Conservation (phyloP, 805 yeast genomes). For the Wickerhamomyces ciferrii region DNA sequence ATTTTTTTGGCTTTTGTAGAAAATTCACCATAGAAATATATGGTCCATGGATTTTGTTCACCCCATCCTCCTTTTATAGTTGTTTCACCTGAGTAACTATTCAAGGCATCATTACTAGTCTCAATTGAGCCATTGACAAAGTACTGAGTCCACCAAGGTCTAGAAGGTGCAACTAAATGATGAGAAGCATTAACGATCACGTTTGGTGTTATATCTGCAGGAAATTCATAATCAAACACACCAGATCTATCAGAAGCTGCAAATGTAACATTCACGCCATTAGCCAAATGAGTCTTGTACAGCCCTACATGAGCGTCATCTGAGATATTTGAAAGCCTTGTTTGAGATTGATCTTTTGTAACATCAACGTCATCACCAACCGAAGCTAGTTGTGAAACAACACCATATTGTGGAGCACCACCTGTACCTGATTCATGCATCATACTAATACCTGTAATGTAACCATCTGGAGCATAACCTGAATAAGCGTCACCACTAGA, state of each 20-base stretch:
- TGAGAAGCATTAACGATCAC: conserved; percentile 26
- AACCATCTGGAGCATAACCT: conserved; percentile 28
- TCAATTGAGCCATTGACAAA: conserved; percentile 23
- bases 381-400: conserved; percentile 27
- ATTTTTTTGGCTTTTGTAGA: conserved; percentile 13
- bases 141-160: conserved; percentile 30
- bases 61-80: conserved; percentile 29
- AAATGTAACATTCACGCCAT: conserved; percentile 22
- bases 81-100: conserved; percentile 21
- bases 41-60: conserved; percentile 22
- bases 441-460: conserved; percentile 28
- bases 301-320: conserved; percentile 24
- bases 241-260: conserved; percentile 26
- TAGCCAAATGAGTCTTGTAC: conserved; percentile 18
- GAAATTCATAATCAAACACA: conserved; percentile 22
- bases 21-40: conserved; percentile 27
- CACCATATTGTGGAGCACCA: conserved; percentile 33
- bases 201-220: conserved; percentile 8
- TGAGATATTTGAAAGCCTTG: background rate
- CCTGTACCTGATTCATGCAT: conserved; percentile 36
- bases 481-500: conserved; percentile 26
- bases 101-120: conserved; percentile 6
- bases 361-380: conserved; percentile 9
- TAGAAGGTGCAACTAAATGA: conserved; percentile 21
- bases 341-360: background rate